Evolutionary conservation across 495 filamentous ascomycete species (phyloP).

Genomic region (Penicillium lagena): DNA sequence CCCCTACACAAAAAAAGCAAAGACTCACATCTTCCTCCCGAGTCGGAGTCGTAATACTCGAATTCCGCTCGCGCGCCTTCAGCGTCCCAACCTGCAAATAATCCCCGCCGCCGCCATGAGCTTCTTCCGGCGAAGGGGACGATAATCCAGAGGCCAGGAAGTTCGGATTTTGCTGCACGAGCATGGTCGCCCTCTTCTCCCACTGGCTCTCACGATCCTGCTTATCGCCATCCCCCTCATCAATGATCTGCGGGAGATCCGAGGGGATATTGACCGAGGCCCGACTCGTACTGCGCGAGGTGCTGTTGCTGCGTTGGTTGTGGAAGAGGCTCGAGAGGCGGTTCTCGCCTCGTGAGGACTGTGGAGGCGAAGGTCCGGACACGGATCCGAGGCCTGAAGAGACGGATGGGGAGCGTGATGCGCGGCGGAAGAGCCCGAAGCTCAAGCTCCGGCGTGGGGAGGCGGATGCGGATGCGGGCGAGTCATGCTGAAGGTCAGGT

Average conservation of each 20-base stretch:
- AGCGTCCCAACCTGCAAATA: constrained; percentile 5
- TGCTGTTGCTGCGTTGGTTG: constrained; percentile 44
- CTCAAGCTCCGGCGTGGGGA: constrained; percentile 33
- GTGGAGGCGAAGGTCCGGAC: constrained; percentile 19
- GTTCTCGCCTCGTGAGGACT: constrained; percentile 26
- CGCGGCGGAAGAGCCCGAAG: constrained; percentile 43
- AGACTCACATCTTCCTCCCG: constrained; percentile 36
- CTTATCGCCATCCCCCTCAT: constrained; percentile 36
- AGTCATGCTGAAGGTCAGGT: constrained; percentile 8
- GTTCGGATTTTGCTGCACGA: constrained; percentile 61
- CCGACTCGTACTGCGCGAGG: constrained; percentile 25
- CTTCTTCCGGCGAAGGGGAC: constrained; percentile 3
- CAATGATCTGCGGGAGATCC: constrained; percentile 67
- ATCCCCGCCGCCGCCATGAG: constrained; percentile 6
- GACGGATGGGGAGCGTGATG: constrained; percentile 33
- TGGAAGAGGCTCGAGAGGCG: constrained; percentile 64
- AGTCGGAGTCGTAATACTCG: constrained; percentile 30
- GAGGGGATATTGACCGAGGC: constrained; percentile 68
- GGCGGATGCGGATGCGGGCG: constrained; percentile 11
- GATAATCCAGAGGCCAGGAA: constrained; percentile 20
- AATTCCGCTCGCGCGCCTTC: constrained; percentile 22
- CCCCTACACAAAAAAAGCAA: background rate
- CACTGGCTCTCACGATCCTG: constrained; percentile 56
- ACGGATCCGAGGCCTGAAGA: constrained; percentile 30
- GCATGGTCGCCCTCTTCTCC: constrained; percentile 84